Evolutionary conservation across 2,329 filamentous ascomycete genomes (phyloP).

Genomic region (Exophiala spinifera): DNA sequence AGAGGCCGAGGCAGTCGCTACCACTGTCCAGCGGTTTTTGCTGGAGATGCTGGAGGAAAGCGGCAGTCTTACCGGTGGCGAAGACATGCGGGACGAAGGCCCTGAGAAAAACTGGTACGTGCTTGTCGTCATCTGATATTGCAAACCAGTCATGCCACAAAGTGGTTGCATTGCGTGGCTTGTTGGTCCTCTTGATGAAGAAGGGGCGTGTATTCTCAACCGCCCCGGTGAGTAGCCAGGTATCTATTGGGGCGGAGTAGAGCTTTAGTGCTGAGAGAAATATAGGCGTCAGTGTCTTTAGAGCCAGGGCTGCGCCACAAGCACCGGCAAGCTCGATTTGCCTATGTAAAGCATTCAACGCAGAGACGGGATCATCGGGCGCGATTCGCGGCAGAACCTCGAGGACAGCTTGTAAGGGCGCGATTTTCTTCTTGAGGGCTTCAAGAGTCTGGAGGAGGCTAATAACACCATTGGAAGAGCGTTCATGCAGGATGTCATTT

Average conservation of each 20-base stretch:
- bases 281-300: conserved; percentile 12
- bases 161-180: conserved; percentile 5
- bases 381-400: conserved; percentile 4
- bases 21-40: not conserved
- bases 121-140: conserved; percentile 5
- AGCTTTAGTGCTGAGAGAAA: conserved; percentile 14
- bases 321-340: conserved; percentile 13
- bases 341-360: conserved; percentile 11
- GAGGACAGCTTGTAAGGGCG: conserved; percentile 3
- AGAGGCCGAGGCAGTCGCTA: conserved; percentile 1
- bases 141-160: conserved; percentile 26
- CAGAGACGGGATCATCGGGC: conserved; percentile 7
- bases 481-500: conserved; percentile 8
- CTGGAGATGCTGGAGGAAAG: conserved; percentile 16
- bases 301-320: conserved; percentile 4
- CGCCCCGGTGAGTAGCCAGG: conserved; percentile 16
- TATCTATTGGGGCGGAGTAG: conserved; percentile 18
- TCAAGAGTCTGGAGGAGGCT: conserved; percentile 18
- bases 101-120: conserved; percentile 16
- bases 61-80: conserved; percentile 22
- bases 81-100: conserved; percentile 13
- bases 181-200: conserved; percentile 13
- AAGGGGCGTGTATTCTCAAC: conserved; percentile 6
- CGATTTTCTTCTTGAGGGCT: not conserved
- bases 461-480: conserved; percentile 8